Conservation (phyloP, 1,139 yeast species). For the Wickerhamiella pararugosa region DNA sequence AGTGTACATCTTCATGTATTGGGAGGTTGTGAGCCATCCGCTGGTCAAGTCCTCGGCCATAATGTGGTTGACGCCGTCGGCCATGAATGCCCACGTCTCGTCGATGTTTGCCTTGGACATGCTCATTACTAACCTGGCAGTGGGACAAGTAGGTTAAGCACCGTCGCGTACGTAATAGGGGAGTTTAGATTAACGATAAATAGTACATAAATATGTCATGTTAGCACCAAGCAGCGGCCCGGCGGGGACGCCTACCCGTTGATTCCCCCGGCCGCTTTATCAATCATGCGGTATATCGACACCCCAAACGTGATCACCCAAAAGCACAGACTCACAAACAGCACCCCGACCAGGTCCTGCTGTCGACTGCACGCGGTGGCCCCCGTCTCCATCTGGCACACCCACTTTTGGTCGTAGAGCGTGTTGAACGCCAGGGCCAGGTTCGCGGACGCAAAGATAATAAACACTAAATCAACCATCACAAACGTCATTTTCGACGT, state of each 20-base stretch:
- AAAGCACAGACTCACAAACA: constrained; percentile 55
- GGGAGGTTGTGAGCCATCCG: constrained; percentile 24
- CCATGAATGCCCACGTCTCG: constrained; percentile 25
- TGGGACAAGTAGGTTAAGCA: neutral
- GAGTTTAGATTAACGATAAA: neutral
- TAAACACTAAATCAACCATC: constrained; percentile 68
- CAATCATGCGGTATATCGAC: constrained; percentile 71
- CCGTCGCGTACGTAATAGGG: neutral
- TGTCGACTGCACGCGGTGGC: constrained; percentile 59
- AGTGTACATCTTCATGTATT: constrained; percentile 30
- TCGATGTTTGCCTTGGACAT: constrained; percentile 10
- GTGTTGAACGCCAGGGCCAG: constrained; percentile 75
- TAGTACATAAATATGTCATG: neutral
- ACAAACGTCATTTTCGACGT: constrained; percentile 62
- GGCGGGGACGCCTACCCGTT: no score
- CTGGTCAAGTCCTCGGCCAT: constrained; percentile 25
- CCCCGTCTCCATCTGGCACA: constrained; percentile 33
- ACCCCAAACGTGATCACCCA: constrained; percentile 83
- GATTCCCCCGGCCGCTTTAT: constrained; percentile 33
- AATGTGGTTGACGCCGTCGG: constrained; percentile 26
- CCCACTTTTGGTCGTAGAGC: constrained; percentile 69
- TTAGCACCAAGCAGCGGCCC: no score
- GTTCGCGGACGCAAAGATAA: constrained; percentile 88
- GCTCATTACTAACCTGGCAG: constrained; percentile 2
- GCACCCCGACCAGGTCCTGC: constrained; percentile 59